Percentiles rank a stretch among this genome's conserved stretches.
These are phyloP conservation scores for Trichoderma pleuroti DNA, from an alignment of 2,329 filamentous ascomycete species.

Conservation along the genomic window DNA sequence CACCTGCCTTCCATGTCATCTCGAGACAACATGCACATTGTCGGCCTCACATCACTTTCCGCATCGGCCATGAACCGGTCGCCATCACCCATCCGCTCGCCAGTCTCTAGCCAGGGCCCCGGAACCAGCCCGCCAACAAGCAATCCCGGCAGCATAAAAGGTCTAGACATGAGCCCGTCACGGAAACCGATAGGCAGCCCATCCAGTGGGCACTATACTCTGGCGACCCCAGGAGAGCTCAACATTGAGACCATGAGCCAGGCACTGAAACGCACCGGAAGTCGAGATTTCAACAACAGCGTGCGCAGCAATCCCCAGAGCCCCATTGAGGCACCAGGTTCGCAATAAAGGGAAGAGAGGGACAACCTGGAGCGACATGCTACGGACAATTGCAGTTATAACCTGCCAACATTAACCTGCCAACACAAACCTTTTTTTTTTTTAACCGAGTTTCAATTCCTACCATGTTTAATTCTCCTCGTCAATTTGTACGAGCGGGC, in stretches of 20 bases:
- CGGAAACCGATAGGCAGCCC: slow-evolving; percentile 62
- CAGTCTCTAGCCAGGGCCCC: slow-evolving; percentile 65
- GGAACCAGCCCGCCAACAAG: slow-evolving; percentile 73
- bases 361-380: background rate
- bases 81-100: slow-evolving; percentile 76
- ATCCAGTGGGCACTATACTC: slow-evolving; percentile 49
- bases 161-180: slow-evolving; percentile 65
- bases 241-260: slow-evolving; percentile 94
- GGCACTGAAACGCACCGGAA: slow-evolving; percentile 79
- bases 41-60: slow-evolving; percentile 60
- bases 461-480: slow-evolving; percentile 6
- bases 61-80: slow-evolving; percentile 59
- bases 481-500: background rate
- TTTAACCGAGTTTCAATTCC: background rate
- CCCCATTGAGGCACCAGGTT: slow-evolving; percentile 45
- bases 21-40: slow-evolving; percentile 67
- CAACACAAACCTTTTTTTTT: background rate
- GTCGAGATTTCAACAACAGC: slow-evolving; percentile 64
- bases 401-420: background rate
- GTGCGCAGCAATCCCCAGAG: slow-evolving; percentile 56
- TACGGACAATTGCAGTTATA: background rate
- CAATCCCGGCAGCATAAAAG: slow-evolving; percentile 70
- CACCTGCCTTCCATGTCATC: slow-evolving; percentile 48
- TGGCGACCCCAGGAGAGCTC: slow-evolving; percentile 57
- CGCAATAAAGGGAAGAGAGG: slow-evolving; percentile 24